These are phyloP conservation scores for Lasiodiplodia sp. DNA, from an alignment of 2,329 filamentous ascomycete species.

Conservation along the genomic window DNA sequence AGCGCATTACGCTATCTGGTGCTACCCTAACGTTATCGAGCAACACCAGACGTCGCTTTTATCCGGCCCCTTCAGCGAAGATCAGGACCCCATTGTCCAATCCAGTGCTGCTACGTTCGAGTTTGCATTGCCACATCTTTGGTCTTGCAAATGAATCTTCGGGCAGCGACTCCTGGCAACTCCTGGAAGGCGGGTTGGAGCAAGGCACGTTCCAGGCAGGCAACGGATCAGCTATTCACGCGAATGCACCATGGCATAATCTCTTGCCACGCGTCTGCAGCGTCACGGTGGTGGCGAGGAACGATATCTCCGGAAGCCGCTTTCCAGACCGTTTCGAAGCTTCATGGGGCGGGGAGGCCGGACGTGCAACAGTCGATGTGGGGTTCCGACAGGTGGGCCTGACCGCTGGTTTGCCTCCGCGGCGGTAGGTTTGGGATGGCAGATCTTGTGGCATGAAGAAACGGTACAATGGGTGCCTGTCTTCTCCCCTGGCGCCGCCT, in stretches of 20 bases:
- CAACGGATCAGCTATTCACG: not conserved
- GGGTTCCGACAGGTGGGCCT: not conserved
- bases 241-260: not conserved
- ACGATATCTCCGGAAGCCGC: not conserved
- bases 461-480: not conserved
- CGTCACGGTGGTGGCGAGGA: not conserved
- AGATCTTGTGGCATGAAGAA: slow-evolving; percentile 12
- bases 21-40: not conserved
- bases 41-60: not conserved
- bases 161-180: not conserved
- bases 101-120: not conserved
- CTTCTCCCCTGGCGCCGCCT: slow-evolving; percentile 6
- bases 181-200: not conserved
- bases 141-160: not conserved
- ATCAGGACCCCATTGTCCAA: not conserved
- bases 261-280: not conserved
- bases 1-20: slow-evolving; percentile 1
- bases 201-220: not conserved
- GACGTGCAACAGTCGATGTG: not conserved
- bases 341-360: not conserved
- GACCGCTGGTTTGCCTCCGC: slow-evolving; percentile 4
- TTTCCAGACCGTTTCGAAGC: not conserved
- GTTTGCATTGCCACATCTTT: not conserved
- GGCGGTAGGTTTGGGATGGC: not conserved
- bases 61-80: not conserved